phyloP scores from a whole-genome alignment of 2,329 filamentous ascomycete genomes.

The Phialophora macrospora region DNA sequence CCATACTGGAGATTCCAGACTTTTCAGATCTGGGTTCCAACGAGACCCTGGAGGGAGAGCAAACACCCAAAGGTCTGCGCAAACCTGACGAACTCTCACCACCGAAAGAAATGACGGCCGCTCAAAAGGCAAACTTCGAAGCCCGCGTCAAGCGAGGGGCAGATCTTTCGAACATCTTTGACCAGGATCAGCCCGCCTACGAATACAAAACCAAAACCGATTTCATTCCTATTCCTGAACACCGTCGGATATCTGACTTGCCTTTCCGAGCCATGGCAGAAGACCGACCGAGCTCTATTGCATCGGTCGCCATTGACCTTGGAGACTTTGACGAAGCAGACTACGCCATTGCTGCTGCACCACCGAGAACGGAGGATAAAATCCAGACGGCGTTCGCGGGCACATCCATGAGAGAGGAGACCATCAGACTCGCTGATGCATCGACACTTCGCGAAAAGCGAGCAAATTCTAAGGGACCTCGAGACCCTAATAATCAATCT shows the following conservation, averaged over 20 bases:
- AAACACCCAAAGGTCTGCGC: slow-evolving; percentile 42
- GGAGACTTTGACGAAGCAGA: slow-evolving; percentile 56
- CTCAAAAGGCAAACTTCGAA: slow-evolving; percentile 60
- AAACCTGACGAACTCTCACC: slow-evolving; percentile 30
- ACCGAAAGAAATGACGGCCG: slow-evolving; percentile 47
- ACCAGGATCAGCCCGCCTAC: slow-evolving; percentile 61
- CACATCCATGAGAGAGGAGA: slow-evolving; percentile 49
- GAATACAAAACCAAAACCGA: slow-evolving; percentile 61
- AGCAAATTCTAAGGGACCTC: slow-evolving; percentile 52
- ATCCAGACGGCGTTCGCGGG: slow-evolving; percentile 57
- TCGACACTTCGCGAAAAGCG: slow-evolving; percentile 63
- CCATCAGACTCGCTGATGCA: slow-evolving; percentile 57
- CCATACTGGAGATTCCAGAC: slow-evolving; percentile 45
- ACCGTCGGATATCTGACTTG: slow-evolving; percentile 59
- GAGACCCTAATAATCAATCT: slow-evolving; percentile 46
- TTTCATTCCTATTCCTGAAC: slow-evolving; percentile 52
- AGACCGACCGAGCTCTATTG: slow-evolving; percentile 51
- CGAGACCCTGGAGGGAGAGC: slow-evolving; percentile 50
- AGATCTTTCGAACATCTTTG: slow-evolving; percentile 63
- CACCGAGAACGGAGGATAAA: slow-evolving; percentile 49
- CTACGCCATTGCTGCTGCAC: slow-evolving; percentile 56
- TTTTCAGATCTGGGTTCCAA: slow-evolving; percentile 50
- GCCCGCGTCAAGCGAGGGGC: slow-evolving; percentile 62
- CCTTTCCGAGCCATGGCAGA: slow-evolving; percentile 50
- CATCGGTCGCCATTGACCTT: slow-evolving; percentile 58